Percentiles rank a stretch among this genome's conserved stretches.
These are phyloP conservation scores for Lizonia empirigonia DNA, from an alignment of 2,329 filamentous ascomycete species.

Conservation along the genomic window DNA sequence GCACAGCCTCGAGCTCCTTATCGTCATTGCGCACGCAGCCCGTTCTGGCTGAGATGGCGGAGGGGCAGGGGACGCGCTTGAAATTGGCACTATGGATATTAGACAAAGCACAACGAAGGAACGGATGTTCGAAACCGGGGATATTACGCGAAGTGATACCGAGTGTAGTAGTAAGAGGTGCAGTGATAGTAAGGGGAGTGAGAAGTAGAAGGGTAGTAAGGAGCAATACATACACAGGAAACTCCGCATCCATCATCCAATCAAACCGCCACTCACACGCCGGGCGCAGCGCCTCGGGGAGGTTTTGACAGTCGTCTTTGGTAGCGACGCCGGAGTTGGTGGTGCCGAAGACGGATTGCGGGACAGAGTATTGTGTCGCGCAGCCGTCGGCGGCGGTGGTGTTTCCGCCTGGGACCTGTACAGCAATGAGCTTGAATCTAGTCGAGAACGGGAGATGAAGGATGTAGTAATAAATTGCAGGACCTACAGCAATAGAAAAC, in stretches of 20 bases:
- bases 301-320: slow-evolving; percentile 41
- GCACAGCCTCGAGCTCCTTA: too few species aligned
- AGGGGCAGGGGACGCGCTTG: slow-evolving; percentile 45
- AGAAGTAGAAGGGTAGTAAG: too few species aligned
- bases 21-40: slow-evolving; percentile 44
- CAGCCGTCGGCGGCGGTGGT: slow-evolving; percentile 43
- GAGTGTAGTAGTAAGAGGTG: too few species aligned
- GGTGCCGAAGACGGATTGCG: slow-evolving; percentile 42
- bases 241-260: slow-evolving; percentile 43
- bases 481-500: slow-evolving; percentile 45
- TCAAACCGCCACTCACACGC: slow-evolving; percentile 46
- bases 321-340: slow-evolving; percentile 35
- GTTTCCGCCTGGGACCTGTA: slow-evolving; percentile 44
- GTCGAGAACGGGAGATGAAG: too few species aligned
- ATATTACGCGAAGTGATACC: too few species aligned
- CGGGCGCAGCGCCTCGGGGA: slow-evolving; percentile 35
- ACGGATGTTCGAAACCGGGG: too few species aligned
- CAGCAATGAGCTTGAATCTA: too few species aligned
- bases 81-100: slow-evolving; percentile 47
- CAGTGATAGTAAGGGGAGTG: too few species aligned
- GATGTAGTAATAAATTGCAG: too few species aligned
- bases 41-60: slow-evolving; percentile 42
- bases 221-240: slow-evolving; percentile 44
- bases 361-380: slow-evolving; percentile 40
- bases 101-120: too few species aligned